A percentile compares a stretch with the other conserved stretches of the same genome.
phyloP scores from a whole-genome alignment of 805 yeast genomes.

The Helenozyma baotianmanensis region DNA sequence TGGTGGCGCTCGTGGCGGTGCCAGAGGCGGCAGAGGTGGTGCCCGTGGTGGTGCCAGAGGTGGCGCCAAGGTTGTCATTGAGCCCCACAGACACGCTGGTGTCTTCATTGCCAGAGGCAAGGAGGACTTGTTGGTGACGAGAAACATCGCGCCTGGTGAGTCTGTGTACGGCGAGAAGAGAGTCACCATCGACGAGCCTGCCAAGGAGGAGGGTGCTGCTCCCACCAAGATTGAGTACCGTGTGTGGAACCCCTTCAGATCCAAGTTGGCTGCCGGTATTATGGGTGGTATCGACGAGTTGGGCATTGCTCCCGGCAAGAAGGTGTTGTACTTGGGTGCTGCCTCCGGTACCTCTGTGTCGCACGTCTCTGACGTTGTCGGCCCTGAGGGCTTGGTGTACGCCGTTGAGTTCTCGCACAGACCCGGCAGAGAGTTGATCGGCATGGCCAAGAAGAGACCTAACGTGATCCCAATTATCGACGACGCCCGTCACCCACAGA shows the following conservation, averaged over 20 bases:
- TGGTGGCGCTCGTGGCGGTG: slow-evolving; percentile 44
- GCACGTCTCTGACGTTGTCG: slow-evolving; percentile 97
- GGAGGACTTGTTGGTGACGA: slow-evolving; percentile 96
- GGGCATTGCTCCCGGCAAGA: slow-evolving; percentile 96
- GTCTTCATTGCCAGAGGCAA: slow-evolving; percentile 99
- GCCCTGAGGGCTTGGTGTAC: slow-evolving; percentile 98
- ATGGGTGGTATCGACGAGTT: slow-evolving; percentile 99
- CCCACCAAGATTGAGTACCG: slow-evolving; percentile 96
- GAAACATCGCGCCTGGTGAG: slow-evolving; percentile 97
- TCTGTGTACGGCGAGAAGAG: slow-evolving; percentile 98
- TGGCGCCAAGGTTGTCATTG: slow-evolving; percentile 95
- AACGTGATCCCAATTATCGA: slow-evolving; percentile 98
- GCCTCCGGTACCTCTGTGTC: slow-evolving; percentile 99
- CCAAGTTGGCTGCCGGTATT: slow-evolving; percentile 99
- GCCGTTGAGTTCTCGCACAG: slow-evolving; percentile 99
- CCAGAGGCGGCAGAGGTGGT: slow-evolving; percentile 63
- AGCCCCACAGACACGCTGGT: slow-evolving; percentile 99
- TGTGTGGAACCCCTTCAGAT: slow-evolving; percentile 99
- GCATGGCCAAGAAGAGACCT: slow-evolving; percentile 99
- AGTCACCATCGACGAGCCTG: slow-evolving; percentile 88
- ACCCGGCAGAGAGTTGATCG: slow-evolving; percentile 98
- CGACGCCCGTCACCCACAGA: slow-evolving; percentile 99
- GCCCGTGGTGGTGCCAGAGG: slow-evolving; percentile 79
- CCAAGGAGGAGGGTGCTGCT: slow-evolving; percentile 80
- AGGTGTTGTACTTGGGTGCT: slow-evolving; percentile 96